Evolutionary conservation across 805 yeast genomes (phyloP).

Genomic region (Saturnispora mendoncae): DNA sequence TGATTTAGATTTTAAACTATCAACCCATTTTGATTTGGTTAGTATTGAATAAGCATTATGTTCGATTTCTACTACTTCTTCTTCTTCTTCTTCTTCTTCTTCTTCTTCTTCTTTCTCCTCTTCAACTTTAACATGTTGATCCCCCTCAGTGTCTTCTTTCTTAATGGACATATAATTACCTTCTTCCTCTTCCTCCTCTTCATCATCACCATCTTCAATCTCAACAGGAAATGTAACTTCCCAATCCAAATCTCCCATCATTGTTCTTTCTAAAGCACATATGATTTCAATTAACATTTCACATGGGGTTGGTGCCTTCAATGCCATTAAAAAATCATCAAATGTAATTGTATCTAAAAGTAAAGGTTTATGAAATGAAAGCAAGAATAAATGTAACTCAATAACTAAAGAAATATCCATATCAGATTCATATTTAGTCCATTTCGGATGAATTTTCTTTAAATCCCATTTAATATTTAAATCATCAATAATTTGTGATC

Average conservation of each 20-base stretch:
- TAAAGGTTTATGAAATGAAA: conserved; percentile 57
- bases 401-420: conserved; percentile 24
- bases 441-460: conserved; percentile 16
- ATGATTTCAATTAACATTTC: conserved; percentile 56
- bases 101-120: conserved; percentile 19
- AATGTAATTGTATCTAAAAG: conserved; percentile 66
- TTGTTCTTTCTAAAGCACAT: conserved; percentile 51
- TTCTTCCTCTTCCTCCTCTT: conserved; percentile 15
- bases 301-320: conserved; percentile 43
- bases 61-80: conserved; percentile 26
- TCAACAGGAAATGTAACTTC: conserved; percentile 22
- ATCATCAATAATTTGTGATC: conserved; percentile 24
- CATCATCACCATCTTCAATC: conserved; percentile 16
- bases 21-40: conserved; percentile 66
- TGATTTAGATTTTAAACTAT: conserved; percentile 59
- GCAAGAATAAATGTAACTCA: conserved; percentile 69
- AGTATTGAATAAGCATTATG: conserved; percentile 40
- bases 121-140: conserved; percentile 12
- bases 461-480: conserved; percentile 11
- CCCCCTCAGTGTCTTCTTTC: too few species aligned
- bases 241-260: conserved; percentile 34
- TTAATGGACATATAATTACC: conserved; percentile 9
- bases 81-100: conserved; percentile 20
- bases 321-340: conserved; percentile 62
- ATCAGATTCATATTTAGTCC: conserved; percentile 19